Conservation (phyloP, 148 eudicot species). For the Cornus suecica region DNA sequence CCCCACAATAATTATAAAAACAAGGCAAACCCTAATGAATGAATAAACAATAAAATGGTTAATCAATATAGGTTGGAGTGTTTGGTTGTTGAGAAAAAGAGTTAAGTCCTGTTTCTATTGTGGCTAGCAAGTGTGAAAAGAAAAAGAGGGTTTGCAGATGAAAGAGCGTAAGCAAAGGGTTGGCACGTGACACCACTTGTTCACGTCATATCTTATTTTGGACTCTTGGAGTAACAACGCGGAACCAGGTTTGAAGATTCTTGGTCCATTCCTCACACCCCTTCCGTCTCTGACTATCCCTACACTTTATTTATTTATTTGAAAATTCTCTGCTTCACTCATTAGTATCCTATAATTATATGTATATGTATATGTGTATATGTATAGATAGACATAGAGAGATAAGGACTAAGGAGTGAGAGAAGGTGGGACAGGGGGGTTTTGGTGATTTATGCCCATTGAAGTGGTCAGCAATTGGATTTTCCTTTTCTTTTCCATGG, state of each 20-base stretch:
- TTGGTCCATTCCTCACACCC: slow-evolving; percentile 1
- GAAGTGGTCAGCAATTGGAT: slow-evolving; percentile 9
- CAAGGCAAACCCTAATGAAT: too few relatives aligned
- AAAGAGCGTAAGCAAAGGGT: slow-evolving; percentile 20
- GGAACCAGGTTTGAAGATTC: slow-evolving; percentile 14
- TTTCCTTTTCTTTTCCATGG: not conserved
- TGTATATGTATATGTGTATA: too few relatives aligned
- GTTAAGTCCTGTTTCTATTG: too few relatives aligned
- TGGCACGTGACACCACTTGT: not conserved
- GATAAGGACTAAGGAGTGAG: not conserved
- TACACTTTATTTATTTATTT: not conserved
- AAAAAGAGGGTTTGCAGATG: too few relatives aligned
- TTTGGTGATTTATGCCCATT: not conserved
- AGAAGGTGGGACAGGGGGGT: not conserved
- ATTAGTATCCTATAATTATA: too few relatives aligned
- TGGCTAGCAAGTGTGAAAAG: too few relatives aligned
- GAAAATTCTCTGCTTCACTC: not conserved
- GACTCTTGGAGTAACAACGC: slow-evolving; percentile 5
- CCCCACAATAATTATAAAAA: too few relatives aligned
- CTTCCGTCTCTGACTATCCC: not conserved
- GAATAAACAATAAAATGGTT: too few relatives aligned
- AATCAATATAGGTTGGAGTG: too few relatives aligned
- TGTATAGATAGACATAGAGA: not conserved
- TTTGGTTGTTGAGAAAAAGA: too few relatives aligned
- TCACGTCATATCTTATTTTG: not conserved